phyloP scores from a whole-genome alignment of 2,329 filamentous ascomycete species.

The Talaromyces sp. region DNA sequence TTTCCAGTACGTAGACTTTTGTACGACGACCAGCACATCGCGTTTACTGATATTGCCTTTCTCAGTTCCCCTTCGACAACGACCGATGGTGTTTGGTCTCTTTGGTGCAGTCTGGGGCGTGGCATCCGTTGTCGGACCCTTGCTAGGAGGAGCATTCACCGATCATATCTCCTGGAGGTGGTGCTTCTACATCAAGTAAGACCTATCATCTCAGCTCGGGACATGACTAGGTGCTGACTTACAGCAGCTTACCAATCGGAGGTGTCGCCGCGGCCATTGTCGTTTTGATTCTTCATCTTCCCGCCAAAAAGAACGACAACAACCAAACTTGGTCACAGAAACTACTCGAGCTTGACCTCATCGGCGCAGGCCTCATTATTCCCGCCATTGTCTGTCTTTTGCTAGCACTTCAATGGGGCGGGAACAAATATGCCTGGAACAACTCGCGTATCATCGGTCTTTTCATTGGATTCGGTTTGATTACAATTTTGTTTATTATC shows the following conservation, averaged over 20 bases:
- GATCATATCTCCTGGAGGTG: constrained; percentile 48
- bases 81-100: constrained; percentile 38
- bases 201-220: background rate
- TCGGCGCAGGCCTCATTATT: constrained; percentile 44
- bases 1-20: constrained; percentile 3
- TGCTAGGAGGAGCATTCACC: constrained; percentile 49
- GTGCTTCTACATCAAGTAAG: constrained; percentile 52
- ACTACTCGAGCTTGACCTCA: constrained; percentile 42
- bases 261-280: constrained; percentile 27
- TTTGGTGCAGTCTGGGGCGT: constrained; percentile 53
- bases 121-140: constrained; percentile 49
- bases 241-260: constrained; percentile 30
- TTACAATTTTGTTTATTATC: constrained; percentile 36
- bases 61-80: constrained; percentile 12
- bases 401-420: constrained; percentile 50
- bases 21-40: background rate
- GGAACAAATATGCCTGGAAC: constrained; percentile 38
- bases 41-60: background rate
- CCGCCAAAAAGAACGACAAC: background rate
- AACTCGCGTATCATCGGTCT: constrained; percentile 45
- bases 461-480: constrained; percentile 45
- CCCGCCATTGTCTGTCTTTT: constrained; percentile 42
- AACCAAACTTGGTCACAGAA: background rate
- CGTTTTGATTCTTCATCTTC: constrained; percentile 12
- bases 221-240: background rate